Evolutionary conservation across 2,329 filamentous ascomycete genomes (phyloP).

Genomic region (Cladosporium velox): DNA sequence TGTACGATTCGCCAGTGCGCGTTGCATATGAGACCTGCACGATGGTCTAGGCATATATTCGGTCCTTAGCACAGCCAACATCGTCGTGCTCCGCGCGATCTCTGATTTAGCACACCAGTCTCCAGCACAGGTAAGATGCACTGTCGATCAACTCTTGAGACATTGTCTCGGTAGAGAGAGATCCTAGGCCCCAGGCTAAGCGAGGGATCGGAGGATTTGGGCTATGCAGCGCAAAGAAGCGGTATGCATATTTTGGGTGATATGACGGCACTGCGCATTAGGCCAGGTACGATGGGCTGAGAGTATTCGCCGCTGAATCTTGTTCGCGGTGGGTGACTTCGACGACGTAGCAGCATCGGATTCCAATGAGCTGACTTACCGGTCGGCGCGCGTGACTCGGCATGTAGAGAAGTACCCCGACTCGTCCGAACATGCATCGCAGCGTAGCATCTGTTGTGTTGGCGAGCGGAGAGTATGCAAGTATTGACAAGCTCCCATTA

Average conservation of each 20-base stretch:
- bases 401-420: neutral
- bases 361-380: conserved; percentile 9
- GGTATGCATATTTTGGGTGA: neutral
- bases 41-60: conserved; percentile 6
- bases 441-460: neutral
- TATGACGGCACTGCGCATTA: conserved; percentile 1
- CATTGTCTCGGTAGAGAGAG: conserved; percentile 18
- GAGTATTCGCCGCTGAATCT: neutral
- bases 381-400: neutral
- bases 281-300: neutral
- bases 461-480: neutral
- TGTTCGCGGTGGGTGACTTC: neutral
- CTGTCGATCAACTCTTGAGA: conserved; percentile 16
- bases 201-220: conserved; percentile 1
- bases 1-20: conserved; percentile 1
- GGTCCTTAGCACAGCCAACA: conserved; percentile 9
- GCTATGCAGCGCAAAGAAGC: neutral
- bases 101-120: conserved; percentile 2
- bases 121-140: neutral
- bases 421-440: neutral
- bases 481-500: neutral
- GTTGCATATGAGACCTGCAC: conserved; percentile 8
- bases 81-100: conserved; percentile 15
- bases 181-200: conserved; percentile 10
- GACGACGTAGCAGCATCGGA: neutral